Evolutionary conservation across 768 basidiomycete genomes (phyloP).

Genomic region (Amanita inopinata): DNA sequence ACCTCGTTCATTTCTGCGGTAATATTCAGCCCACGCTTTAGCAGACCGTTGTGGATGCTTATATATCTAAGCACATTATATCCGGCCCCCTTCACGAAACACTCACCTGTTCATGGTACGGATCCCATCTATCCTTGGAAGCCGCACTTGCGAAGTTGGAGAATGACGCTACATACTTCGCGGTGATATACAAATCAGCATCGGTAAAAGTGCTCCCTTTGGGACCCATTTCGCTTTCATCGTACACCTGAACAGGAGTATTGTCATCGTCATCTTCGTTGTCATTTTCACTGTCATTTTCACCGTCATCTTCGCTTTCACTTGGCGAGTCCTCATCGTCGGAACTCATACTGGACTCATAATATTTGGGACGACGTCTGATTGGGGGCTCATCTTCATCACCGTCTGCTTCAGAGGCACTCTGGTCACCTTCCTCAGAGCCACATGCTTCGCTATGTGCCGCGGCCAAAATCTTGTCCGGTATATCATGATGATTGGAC

Average conservation of each 20-base stretch:
- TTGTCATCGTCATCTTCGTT: slow-evolving; percentile 26
- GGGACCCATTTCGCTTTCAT: slow-evolving; percentile 44
- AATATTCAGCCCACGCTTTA: slow-evolving; percentile 56
- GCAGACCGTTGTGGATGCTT: slow-evolving; percentile 45
- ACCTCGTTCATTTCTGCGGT: slow-evolving; percentile 43
- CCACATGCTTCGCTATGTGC: slow-evolving; percentile 25
- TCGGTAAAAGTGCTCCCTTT: slow-evolving; percentile 39
- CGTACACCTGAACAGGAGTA: slow-evolving; percentile 20
- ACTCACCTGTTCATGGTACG: slow-evolving; percentile 42
- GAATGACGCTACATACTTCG: slow-evolving; percentile 45
- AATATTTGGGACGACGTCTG: slow-evolving; percentile 18
- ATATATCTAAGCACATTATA: neutral
- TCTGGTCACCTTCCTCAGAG: slow-evolving; percentile 16
- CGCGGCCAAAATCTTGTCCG: slow-evolving; percentile 51
- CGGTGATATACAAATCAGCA: slow-evolving; percentile 55
- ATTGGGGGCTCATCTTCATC: slow-evolving; percentile 9
- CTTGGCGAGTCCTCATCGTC: slow-evolving; percentile 16
- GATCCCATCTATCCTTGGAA: slow-evolving; percentile 42
- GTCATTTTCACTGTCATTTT: slow-evolving; percentile 20
- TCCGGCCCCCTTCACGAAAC: neutral
- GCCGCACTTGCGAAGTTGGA: slow-evolving; percentile 34
- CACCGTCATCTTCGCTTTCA: slow-evolving; percentile 19
- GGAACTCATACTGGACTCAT: slow-evolving; percentile 13
- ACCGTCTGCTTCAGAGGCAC: slow-evolving; percentile 14
- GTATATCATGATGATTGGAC: slow-evolving; percentile 54